Conservation (phyloP, 2,329 filamentous ascomycete genomes). For the Botrytis paeoniae region DNA sequence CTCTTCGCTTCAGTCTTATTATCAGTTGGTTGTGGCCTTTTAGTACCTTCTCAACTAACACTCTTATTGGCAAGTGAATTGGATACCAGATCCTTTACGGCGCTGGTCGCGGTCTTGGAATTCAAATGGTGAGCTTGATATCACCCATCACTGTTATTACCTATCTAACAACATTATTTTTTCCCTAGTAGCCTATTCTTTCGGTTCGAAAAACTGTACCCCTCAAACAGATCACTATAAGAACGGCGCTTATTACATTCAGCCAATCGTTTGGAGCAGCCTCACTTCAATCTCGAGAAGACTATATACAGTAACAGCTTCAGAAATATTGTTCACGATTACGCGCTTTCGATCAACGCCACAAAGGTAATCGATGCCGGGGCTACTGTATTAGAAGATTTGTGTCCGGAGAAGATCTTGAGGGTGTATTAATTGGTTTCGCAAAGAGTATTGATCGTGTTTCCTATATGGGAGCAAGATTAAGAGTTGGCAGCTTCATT, state of each 20-base stretch:
- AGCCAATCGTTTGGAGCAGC: background rate
- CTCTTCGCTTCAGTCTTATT: constrained; percentile 32
- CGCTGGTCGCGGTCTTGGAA: constrained; percentile 27
- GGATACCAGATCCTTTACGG: constrained; percentile 34
- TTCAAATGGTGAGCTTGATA: constrained; percentile 28
- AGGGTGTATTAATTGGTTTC: background rate
- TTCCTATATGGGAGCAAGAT: background rate
- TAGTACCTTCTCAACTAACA: constrained; percentile 32
- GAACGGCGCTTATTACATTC: background rate
- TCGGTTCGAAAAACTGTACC: background rate
- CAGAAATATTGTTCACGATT: background rate
- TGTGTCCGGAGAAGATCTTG: background rate
- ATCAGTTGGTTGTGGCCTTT: constrained; percentile 38
- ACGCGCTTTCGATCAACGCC: background rate
- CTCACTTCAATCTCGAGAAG: background rate
- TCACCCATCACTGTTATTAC: no score
- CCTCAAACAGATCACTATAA: background rate
- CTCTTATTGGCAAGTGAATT: constrained; percentile 28
- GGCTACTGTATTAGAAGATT: background rate
- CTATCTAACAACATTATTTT: background rate
- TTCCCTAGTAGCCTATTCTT: background rate
- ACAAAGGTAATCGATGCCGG: background rate
- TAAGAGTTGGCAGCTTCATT: background rate
- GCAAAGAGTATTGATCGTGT: background rate
- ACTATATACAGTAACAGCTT: background rate